Base-by-base conservation (phyloP, 176 grass and related monocot species). In the Poa pratensis region DNA sequence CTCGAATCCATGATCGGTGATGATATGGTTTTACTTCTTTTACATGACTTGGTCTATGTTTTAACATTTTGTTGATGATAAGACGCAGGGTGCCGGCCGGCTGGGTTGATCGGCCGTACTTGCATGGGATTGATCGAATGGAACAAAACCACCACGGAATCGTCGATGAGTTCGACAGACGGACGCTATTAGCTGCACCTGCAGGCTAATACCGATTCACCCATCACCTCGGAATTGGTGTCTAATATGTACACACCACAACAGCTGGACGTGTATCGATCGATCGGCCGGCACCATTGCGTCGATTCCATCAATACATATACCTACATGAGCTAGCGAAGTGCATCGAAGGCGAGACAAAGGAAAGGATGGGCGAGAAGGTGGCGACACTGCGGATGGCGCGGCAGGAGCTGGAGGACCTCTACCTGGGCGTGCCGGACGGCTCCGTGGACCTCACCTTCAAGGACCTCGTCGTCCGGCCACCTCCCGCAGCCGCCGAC, bases 371-470 rank as follows among this genome's bases (percentile, higher is more conserved):
- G 83, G 87, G 66, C 2, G 87, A 91, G 30, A 94, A 42, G 77
- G 22, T 40, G 63, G 22, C 78, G 66, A 83, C 86, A 51, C 43
- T 94, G 24, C 65, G 69, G 35, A 62, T 84, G 89, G 92, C 86
- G 11, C 76, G 76, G 84, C 77, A 89, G 80, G 89, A 91, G 86
- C 86, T 94, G 28, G 92, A 94, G 74, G 86, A 91, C 6, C 84
- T 91, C 58, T 94, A 94, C 86, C 76, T 82, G 3, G 87, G 72
- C 18, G 84, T 94, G 19, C 92, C 89, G 1, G 92, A 94, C 71
- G 89, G 84, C 37, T 94, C 92, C 3, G 92, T 94, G 1, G 86
- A 94, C 81, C 92, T 94, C 69, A 90, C 86, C 70, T 91, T 94
- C 86, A 88, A 81, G 69, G 92, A 94, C 86, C 76, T 94, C 35